Base-by-base conservation (phyloP, 1,139 yeast species). In the Magnusiomyces suaveolens region DNA sequence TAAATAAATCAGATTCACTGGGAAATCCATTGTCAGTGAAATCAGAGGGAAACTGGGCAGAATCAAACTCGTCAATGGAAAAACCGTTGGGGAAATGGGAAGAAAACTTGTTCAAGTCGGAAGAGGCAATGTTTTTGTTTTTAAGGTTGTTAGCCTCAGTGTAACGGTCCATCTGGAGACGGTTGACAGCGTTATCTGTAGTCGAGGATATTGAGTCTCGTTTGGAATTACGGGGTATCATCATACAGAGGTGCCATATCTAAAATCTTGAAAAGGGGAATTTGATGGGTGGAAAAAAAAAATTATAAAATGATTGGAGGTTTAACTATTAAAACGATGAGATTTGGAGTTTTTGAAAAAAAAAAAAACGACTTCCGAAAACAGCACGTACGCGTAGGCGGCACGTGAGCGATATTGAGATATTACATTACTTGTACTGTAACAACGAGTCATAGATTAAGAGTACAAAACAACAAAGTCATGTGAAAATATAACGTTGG, bases 171-270 rank as follows among this genome's bases (percentile, higher is more conserved):
- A 41, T 41, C 25, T 41, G 44, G n/a, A 20, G 23, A 18, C 23
- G 25, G 25, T 41, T 41, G 8, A 8, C 25, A 21, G 25, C 23
- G 25, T 41, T 41, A 16, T 3, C 25, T 6, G 44, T 25, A 41
- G 44, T 20, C 44, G 44, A 41, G 16, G 44, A 41, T 3, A 20
- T 4, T 18, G 10, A 20, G 44, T 21, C 44, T 41, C 25, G 44
- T 4, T 41, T 41, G 23, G 44, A 41, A 41, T 41, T 41, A 41
- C 44, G 44, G 23, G 44, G 44, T 41, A 41, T 41, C 44, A 41
- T 41, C 8, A 41, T 41, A 6, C 14, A 41, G 23, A 20, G 25
- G 25, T 18, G 3, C 44, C 44, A 41, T 41, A 20, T 41, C 44
- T 41, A 20, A 36, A 29, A 29, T 29, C 33, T 12, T 29, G n/a